These are phyloP conservation scores for Moesziomyces globuligerus DNA, from an alignment of 1,284 basidiomycete genomes.

Conservation along the genomic window DNA sequence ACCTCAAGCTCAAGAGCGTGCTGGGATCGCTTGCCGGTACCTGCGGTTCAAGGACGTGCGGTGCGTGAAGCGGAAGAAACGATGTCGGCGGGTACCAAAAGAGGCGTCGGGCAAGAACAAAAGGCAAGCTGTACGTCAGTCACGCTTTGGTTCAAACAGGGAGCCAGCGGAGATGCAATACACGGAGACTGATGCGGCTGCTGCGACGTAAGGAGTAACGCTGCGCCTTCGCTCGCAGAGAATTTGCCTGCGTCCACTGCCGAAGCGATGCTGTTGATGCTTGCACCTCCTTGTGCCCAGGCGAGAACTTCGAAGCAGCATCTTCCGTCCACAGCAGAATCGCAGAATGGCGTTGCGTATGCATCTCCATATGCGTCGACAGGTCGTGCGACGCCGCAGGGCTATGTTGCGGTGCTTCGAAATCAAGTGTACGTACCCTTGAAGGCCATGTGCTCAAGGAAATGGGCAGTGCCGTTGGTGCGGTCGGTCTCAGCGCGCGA, in stretches of 20 bases:
- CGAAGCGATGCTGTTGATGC: too few species aligned
- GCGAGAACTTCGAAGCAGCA: background rate
- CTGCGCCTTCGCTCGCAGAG: too few species aligned
- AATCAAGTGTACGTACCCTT: slow-evolving; percentile 64
- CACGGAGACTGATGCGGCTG: background rate
- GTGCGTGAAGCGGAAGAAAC: background rate
- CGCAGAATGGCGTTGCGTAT: too few species aligned
- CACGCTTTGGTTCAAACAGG: background rate
- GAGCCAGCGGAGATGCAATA: background rate
- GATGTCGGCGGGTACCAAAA: background rate
- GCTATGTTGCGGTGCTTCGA: background rate
- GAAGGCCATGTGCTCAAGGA: slow-evolving; percentile 93
- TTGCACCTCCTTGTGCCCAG: background rate
- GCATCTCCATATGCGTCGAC: too few species aligned
- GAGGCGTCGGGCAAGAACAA: background rate
- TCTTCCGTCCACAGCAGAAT: background rate
- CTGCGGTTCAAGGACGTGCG: slow-evolving; percentile 70
- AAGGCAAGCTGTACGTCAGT: slow-evolving; percentile 4
- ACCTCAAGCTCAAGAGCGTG: slow-evolving; percentile 95
- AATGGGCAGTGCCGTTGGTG: slow-evolving; percentile 96
- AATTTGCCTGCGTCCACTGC: background rate
- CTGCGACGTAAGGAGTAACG: background rate
- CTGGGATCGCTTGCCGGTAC: slow-evolving; percentile 88
- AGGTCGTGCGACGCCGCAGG: background rate
- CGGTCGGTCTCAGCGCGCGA: slow-evolving; percentile 93